Evolutionary conservation across 768 basidiomycete genomes (phyloP).

Genomic region (Lactarius hengduanensis): DNA sequence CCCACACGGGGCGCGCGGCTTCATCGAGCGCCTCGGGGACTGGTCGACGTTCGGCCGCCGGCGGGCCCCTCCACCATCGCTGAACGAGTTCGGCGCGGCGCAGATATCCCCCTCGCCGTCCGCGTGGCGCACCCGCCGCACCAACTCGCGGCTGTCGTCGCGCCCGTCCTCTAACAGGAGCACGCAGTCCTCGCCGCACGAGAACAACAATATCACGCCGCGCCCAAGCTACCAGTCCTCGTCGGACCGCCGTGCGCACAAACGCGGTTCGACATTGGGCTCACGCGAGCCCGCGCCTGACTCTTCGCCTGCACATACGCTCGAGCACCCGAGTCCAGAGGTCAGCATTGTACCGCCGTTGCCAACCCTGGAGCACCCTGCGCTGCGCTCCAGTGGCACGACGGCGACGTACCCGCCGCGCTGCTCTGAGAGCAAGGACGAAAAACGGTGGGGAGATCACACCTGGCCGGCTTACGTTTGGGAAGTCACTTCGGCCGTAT

Average conservation of each 20-base stretch:
- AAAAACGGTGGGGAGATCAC: conserved; percentile 25
- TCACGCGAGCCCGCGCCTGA: conserved; percentile 32
- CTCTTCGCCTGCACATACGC: conserved; percentile 40
- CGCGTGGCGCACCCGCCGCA: conserved; percentile 26
- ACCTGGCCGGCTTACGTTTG: conserved; percentile 29
- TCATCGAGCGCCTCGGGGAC: conserved; percentile 30
- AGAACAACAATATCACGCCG: conserved; percentile 27
- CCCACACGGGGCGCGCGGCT: conserved; percentile 7
- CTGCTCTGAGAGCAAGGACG: conserved; percentile 9
- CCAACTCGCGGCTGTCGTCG: conserved; percentile 28
- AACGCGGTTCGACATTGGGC: conserved; percentile 33
- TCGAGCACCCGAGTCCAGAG: conserved; percentile 41
- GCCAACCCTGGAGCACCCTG: conserved; percentile 50
- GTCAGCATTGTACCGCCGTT: conserved; percentile 46
- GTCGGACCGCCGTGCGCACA: conserved; percentile 30
- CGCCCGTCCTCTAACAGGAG: conserved; percentile 31
- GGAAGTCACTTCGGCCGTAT: conserved; percentile 33
- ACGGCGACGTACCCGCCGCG: conserved; percentile 31
- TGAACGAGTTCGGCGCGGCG: conserved; percentile 27
- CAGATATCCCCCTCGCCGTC: conserved; percentile 24
- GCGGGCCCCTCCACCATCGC: conserved; percentile 25
- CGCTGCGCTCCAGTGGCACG: not conserved
- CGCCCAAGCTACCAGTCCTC: conserved; percentile 31
- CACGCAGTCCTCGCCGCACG: conserved; percentile 35
- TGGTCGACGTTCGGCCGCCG: conserved; percentile 41